Conservation (phyloP, 2,329 filamentous ascomycete species). For the Ophiostoma pallidulum region DNA sequence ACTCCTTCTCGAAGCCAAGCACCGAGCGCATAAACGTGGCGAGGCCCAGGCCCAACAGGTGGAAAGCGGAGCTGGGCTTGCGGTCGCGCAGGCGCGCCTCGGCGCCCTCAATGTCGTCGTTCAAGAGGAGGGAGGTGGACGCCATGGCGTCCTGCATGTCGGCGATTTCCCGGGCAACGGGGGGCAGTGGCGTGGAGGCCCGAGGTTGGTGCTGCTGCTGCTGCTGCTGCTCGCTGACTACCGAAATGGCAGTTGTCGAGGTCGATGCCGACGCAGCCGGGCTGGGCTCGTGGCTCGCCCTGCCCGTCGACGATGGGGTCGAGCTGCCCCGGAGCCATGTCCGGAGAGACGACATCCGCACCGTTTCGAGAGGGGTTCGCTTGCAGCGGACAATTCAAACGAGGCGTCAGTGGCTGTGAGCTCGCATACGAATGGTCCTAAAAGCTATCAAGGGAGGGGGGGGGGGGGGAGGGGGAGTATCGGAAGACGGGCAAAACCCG, state of each 20-base stretch:
- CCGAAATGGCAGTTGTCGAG: conserved; percentile 12
- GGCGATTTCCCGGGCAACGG: conserved; percentile 33
- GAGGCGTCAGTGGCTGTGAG: no score
- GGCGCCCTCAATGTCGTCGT: conserved; percentile 82
- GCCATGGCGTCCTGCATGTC: conserved; percentile 52
- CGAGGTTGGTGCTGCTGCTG: neutral
- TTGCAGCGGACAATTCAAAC: no score
- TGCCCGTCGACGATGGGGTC: conserved; percentile 18
- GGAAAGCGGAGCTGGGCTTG: conserved; percentile 73
- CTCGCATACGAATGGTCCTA: no score
- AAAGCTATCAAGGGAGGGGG: no score
- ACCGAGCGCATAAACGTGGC: conserved; percentile 79
- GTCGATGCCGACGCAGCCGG: conserved; percentile 22
- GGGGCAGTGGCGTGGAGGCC: conserved; percentile 14
- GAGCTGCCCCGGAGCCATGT: conserved; percentile 41
- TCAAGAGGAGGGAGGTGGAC: conserved; percentile 67
- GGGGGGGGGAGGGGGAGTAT: no score
- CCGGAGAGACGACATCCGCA: conserved; percentile 30
- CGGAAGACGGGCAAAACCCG: no score
- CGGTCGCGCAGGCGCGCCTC: conserved; percentile 64
- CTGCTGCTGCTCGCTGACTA: conserved; percentile 15
- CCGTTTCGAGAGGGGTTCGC: no score
- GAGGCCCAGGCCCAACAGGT: conserved; percentile 72
- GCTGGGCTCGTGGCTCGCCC: conserved; percentile 25
- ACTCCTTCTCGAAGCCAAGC: conserved; percentile 81